Evolutionary conservation across 441 rosid species (phyloP), one percentile per base, ranked within the genome.

Genomic region (Brassica hybrid): DNA sequence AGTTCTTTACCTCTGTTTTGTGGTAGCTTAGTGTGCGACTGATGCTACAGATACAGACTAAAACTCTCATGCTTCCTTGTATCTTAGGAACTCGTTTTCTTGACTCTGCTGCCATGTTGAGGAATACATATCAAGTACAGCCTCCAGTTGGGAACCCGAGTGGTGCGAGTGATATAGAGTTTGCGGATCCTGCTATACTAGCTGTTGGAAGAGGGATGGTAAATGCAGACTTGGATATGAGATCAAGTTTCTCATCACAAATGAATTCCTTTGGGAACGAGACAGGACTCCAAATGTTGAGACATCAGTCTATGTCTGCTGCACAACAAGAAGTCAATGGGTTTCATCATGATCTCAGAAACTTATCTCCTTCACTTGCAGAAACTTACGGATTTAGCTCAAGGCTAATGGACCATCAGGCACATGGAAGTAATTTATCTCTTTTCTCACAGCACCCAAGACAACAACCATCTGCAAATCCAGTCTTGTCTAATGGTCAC

Each of bases 141-240:
- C 56, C 76, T 79, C 89, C 86, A 65, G 83, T 72, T 78, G 90
- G 87, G 66, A 85, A 78, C 74, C 23, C 70, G 64, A 80, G 85
- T 65, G 74, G 86, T 70, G 66, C 76, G 34, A 86, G 83, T 14
- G 97, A 95, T 75, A 80, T 91, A 66, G 99, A 93, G 70, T 93
- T 90, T 83, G 86, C 85, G 80, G 99, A 95, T 84, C 98, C 99
- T 82, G 99, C 98, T 71, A 93, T 95, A 72, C 82, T 94, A 81
- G 99, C 97, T n/a, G 96, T 95, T 84, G 99, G 99, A 64, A 88
- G 90, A 88, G 99, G 88, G 72, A 82, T 86, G 78, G 83, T 69
- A 79, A 87, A 79, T 76, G 76, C 87, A 61, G 92, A 84, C 32
- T 73, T 90, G 71, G 97, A 92, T 80, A 62, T 82, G 85, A 88